Base-by-base conservation (phyloP, 2,329 filamentous ascomycete genomes). In the Plenodomus biglobosus region DNA sequence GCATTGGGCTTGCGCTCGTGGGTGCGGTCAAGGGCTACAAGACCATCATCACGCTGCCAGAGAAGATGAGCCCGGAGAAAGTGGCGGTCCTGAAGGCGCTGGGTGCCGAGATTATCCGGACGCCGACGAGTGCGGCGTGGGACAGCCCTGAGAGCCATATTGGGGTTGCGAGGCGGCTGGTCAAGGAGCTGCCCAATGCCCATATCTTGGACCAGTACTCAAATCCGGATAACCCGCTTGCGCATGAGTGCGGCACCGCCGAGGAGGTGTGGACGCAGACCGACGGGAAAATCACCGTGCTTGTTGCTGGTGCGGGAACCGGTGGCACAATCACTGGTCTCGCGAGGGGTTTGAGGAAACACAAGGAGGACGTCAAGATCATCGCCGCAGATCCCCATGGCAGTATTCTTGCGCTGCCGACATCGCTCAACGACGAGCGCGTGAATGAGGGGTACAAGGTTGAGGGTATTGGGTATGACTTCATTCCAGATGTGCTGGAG, bases 21-120 rank as follows among this genome's bases (percentile, higher is more conserved):
- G 92, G 85, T 48, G 94, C 94, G 15, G 88, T 99, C 67, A 97
- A 96, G 78, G 92, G 92, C 59, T 99, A 97, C 81, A 92, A 92
- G 75, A 95, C 92, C 35, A 97, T 99, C 75, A 99, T 99, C 73
- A 99, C 94, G 10, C 84, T 99, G 38, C 94, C 94, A 42, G 94
- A 99, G 77, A 99, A 99, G 80, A 99, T 99, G 94, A 96, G 91
- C 1, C 88, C 91, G 40, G 94, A 99, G 76, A 99, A 99, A 76
- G 94, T 99, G 34, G 88, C 92, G 2, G 94, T 99, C 21, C 81
- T 99, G 53, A 88, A 91, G 63, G 92, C 94, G 22, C 82, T 99
- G 43, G 92, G 92, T 56, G 94, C 94, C 36, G 96, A 95, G 68
- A 97, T 99, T 74, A 96, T 99, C 72, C 87, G 94, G 45, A 99